Percentiles rank a stretch among this genome's conserved stretches.
Evolutionary conservation across 2,329 filamentous ascomycete species (phyloP).

Genomic region (Penicillium sp.): DNA sequence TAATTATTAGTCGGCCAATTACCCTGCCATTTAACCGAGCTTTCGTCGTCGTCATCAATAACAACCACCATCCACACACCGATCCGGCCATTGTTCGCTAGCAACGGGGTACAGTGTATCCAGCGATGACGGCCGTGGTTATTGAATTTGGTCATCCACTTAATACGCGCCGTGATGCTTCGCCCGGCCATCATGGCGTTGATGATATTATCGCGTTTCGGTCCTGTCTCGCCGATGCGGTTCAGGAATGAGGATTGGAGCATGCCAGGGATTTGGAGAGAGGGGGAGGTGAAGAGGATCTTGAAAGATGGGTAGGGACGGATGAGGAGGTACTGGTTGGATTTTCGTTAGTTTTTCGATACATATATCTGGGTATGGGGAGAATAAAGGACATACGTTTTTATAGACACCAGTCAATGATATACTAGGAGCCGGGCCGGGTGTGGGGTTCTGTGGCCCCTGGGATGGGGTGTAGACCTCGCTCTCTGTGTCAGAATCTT

Average conservation of each 20-base stretch:
- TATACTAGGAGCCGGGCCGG: neutral
- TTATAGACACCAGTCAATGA: constrained; percentile 53
- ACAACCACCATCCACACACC: constrained; percentile 79
- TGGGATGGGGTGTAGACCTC: neutral
- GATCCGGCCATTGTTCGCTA: constrained; percentile 65
- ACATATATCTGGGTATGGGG: neutral
- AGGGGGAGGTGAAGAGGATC: constrained; percentile 68
- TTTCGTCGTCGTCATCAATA: constrained; percentile 60
- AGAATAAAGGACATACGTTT: constrained; percentile 46
- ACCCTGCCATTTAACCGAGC: constrained; percentile 14
- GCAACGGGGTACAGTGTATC: constrained; percentile 74
- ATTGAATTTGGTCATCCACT: constrained; percentile 60
- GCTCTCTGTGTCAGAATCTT: constrained; percentile 15
- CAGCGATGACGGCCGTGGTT: constrained; percentile 65
- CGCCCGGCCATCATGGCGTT: constrained; percentile 65
- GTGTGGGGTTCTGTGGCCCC: neutral
- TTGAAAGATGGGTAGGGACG: constrained; percentile 64
- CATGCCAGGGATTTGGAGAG: constrained; percentile 66
- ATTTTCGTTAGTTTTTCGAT: neutral
- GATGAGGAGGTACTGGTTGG: constrained; percentile 40
- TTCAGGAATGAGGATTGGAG: constrained; percentile 57
- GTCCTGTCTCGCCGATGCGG: constrained; percentile 48
- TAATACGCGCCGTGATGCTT: constrained; percentile 71
- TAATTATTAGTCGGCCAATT: constrained; percentile 12
- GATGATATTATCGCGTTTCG: constrained; percentile 54